Percentiles rank a stretch among this genome's conserved stretches.
These are phyloP conservation scores for Colletotrichum liaoningense DNA, from an alignment of 2,329 filamentous ascomycete genomes.

Conservation along the genomic window DNA sequence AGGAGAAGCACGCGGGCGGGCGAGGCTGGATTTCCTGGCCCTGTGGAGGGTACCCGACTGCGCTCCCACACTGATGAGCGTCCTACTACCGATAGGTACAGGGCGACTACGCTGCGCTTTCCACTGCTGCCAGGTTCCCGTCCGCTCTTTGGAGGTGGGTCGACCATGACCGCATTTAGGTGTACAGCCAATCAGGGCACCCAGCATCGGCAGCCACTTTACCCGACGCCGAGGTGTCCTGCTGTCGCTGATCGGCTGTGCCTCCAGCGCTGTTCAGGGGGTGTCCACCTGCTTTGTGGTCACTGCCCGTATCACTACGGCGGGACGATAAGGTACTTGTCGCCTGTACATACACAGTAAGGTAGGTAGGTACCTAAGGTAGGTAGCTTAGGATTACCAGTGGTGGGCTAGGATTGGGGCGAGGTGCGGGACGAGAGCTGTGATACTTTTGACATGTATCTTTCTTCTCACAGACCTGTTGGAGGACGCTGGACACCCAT, in stretches of 20 bases:
- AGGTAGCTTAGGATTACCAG: too few relatives aligned
- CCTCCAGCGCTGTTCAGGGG: slow-evolving; percentile 5
- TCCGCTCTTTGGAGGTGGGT: not conserved
- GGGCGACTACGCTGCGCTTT: not conserved
- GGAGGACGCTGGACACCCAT: not conserved
- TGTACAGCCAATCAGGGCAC: slow-evolving; percentile 24
- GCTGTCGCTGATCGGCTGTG: not conserved
- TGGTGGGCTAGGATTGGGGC: slow-evolving; percentile 19
- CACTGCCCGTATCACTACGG: not conserved
- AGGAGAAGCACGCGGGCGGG: slow-evolving; percentile 35
- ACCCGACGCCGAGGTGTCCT: slow-evolving; percentile 20
- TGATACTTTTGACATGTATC: slow-evolving; percentile 22
- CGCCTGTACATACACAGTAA: not conserved
- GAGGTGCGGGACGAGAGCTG: slow-evolving; percentile 22
- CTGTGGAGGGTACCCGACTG: too few relatives aligned
- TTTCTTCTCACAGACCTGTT: not conserved
- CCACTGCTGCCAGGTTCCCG: not conserved
- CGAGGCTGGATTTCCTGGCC: slow-evolving; percentile 32
- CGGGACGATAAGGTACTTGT: not conserved
- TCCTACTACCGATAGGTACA: not conserved
- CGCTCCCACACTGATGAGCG: too few relatives aligned
- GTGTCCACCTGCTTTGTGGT: slow-evolving; percentile 17
- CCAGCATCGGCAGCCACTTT: slow-evolving; percentile 1
- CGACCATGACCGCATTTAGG: slow-evolving; percentile 29
- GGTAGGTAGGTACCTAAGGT: too few relatives aligned